phyloP scores from a whole-genome alignment of 202 grass and related monocot species.

The Carex sylvatica region DNA sequence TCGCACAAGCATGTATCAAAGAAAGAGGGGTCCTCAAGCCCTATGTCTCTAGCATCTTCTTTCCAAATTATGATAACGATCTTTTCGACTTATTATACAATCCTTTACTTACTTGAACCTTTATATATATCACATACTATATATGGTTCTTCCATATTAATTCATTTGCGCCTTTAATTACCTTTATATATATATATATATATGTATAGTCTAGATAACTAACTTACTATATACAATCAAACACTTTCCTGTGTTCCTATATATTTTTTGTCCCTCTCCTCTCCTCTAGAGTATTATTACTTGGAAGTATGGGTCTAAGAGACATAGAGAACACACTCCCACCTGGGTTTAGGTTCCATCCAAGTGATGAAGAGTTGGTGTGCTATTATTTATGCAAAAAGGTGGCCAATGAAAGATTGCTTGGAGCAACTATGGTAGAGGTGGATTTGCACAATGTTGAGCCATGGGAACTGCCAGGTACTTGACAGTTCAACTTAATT shows the following conservation, averaged over 20 bases:
- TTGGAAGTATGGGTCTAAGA: conserved; percentile 50
- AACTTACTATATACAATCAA: neutral
- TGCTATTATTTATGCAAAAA: conserved; percentile 66
- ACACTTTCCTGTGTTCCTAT: neutral
- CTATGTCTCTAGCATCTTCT: conserved; percentile 15
- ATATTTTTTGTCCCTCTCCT: neutral
- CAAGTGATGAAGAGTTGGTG: conserved; percentile 72
- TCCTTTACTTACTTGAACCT: neutral
- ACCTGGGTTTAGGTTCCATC: conserved; percentile 77
- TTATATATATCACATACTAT: conserved; percentile 10
- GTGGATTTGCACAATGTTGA: conserved; percentile 89
- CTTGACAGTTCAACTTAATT: neutral
- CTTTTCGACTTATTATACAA: conserved; percentile 7
- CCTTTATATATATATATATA: neutral
- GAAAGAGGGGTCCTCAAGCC: neutral
- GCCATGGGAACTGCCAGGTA: conserved; percentile 76
- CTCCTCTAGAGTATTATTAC: neutral
- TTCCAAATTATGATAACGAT: conserved; percentile 9
- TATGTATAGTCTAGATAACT: neutral
- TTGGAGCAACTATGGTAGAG: conserved; percentile 44
- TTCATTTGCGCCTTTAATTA: neutral
- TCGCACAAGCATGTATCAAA: conserved; percentile 18
- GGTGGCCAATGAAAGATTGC: conserved; percentile 31
- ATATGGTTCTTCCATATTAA: neutral
- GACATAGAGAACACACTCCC: conserved; percentile 67